Conservation (phyloP, 108 stramenopile genomes). For the Phaeodactylum tricornutum region DNA sequence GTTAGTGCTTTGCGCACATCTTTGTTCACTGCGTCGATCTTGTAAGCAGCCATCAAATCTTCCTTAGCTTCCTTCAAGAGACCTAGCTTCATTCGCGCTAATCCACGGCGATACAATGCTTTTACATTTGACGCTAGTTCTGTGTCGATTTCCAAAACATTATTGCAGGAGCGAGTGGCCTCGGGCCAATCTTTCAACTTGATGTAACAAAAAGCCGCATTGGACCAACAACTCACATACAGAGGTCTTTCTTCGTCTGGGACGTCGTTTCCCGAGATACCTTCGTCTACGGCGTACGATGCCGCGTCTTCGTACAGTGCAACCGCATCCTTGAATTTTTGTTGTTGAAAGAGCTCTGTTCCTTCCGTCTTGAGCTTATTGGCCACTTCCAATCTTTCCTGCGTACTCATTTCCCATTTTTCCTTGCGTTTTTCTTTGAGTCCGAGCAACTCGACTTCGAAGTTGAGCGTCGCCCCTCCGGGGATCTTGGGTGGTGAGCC, state of each 20-base stretch:
- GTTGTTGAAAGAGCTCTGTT: constrained; percentile 73
- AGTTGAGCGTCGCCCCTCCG: constrained; percentile 68
- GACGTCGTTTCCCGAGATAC: constrained; percentile 57
- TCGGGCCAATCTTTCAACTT: constrained; percentile 72
- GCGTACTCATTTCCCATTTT: constrained; percentile 73
- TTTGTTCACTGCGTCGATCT: constrained; percentile 84
- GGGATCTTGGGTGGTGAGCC: constrained; percentile 91
- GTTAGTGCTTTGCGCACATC: constrained; percentile 78
- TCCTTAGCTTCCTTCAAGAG: constrained; percentile 82
- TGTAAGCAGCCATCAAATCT: constrained; percentile 85
- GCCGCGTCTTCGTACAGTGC: constrained; percentile 67
- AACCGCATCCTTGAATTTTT: constrained; percentile 70
- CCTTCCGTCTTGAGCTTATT: constrained; percentile 71
- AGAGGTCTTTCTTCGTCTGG: constrained; percentile 60
- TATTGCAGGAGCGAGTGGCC: constrained; percentile 61
- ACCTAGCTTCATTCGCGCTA: constrained; percentile 76
- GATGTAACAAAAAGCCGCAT: constrained; percentile 90
- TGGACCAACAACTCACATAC: constrained; percentile 71
- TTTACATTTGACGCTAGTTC: constrained; percentile 75
- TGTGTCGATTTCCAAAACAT: constrained; percentile 69
- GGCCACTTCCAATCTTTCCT: constrained; percentile 77
- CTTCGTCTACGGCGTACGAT: constrained; percentile 69
- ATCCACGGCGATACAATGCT: constrained; percentile 78
- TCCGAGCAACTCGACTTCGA: constrained; percentile 92
- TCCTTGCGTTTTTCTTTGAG: constrained; percentile 83